Evolutionary conservation across 208 protist genomes (phyloP).

Genomic region (Leishmania amazonensis): DNA sequence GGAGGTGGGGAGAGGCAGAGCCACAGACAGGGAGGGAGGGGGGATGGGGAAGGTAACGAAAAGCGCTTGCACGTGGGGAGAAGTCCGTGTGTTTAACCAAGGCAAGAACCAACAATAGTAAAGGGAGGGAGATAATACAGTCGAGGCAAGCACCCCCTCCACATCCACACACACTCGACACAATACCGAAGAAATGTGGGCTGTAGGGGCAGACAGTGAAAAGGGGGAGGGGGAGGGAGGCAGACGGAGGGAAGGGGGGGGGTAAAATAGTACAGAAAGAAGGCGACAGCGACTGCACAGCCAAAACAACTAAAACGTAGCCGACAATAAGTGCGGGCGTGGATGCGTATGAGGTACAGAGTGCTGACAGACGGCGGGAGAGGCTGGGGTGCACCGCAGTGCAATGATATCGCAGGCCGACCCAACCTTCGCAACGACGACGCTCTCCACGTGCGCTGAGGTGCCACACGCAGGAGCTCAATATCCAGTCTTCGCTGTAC

Average conservation of each 20-base stretch:
- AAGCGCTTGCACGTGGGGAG: too few relatives aligned
- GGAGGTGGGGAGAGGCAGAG: background rate
- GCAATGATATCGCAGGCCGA: too few relatives aligned
- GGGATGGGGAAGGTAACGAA: background rate
- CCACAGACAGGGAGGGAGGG: background rate
- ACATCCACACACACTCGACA: too few relatives aligned
- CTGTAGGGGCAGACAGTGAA: too few relatives aligned
- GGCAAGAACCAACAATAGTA: background rate
- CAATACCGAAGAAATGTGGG: too few relatives aligned
- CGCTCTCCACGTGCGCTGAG: too few relatives aligned
- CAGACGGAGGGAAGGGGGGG: too few relatives aligned
- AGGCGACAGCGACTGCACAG: background rate
- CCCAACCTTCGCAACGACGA: too few relatives aligned
- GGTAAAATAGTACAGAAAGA: too few relatives aligned
- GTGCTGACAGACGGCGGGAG: background rate
- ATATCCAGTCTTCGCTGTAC: too few relatives aligned
- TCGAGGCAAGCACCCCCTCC: background rate
- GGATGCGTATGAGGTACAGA: background rate
- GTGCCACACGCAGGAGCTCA: too few relatives aligned
- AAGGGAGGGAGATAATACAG: background rate
- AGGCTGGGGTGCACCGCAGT: background rate
- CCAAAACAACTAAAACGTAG: background rate
- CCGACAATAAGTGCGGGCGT: background rate
- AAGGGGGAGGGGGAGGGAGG: too few relatives aligned
- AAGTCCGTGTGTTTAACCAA: background rate